These are phyloP conservation scores for Coemansia sp. DNA, from an alignment of 192 early-diverging fungal species.

Conservation along the genomic window DNA sequence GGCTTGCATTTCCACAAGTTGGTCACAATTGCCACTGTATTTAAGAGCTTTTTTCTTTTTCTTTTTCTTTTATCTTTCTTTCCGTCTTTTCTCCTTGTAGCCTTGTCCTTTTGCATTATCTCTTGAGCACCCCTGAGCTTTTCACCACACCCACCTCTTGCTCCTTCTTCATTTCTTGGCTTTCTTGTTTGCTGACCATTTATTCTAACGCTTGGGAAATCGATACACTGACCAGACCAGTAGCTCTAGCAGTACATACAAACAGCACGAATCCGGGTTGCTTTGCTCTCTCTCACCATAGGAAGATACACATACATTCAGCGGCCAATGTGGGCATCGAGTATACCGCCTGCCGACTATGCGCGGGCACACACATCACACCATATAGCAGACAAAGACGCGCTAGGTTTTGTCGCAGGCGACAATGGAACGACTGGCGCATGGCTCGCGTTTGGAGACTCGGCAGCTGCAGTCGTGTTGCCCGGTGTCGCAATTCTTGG, in stretches of 20 bases:
- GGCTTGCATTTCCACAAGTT: background rate
- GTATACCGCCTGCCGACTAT: background rate
- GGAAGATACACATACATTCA: background rate
- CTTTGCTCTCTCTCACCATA: background rate
- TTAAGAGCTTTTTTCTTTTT: background rate
- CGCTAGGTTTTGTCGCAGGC: background rate
- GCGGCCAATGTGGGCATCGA: background rate
- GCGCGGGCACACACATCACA: background rate
- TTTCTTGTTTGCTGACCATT: background rate
- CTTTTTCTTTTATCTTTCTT: background rate
- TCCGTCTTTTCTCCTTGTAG: background rate
- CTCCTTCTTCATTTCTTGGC: background rate
- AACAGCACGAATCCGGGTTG: background rate
- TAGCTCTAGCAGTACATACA: background rate
- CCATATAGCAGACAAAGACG: background rate
- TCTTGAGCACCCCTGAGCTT: background rate
- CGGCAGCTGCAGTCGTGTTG: constrained; percentile 15
- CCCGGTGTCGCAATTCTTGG: constrained; percentile 34
- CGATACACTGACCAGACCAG: background rate
- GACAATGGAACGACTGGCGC: background rate
- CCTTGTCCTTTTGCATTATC: background rate
- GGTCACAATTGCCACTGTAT: constrained; percentile 1
- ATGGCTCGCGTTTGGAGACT: constrained; percentile 10
- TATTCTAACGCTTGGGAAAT: background rate
- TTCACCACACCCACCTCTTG: background rate